Percentiles rank a stretch among this genome's conserved stretches.
Evolutionary conservation across 2,329 filamentous ascomycete species (phyloP).

Genomic region (Penicillium sp.): DNA sequence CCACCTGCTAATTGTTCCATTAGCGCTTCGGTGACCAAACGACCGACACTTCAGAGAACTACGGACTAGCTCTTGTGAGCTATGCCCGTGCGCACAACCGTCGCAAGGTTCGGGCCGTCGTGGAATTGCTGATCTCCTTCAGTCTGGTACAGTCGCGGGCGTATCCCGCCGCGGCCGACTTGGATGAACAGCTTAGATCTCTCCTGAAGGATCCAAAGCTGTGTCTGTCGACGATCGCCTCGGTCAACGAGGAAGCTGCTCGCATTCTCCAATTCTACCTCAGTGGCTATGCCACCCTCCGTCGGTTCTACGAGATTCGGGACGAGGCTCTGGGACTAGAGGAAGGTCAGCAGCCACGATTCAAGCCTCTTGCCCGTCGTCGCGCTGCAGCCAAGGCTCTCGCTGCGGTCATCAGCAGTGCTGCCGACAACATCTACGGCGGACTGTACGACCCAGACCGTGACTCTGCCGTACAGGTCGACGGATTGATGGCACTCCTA

Average conservation of each 20-base stretch:
- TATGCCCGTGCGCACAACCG: slow-evolving; percentile 78
- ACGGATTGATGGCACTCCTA: slow-evolving; percentile 75
- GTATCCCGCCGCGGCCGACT: slow-evolving; percentile 63
- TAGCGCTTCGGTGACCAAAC: slow-evolving; percentile 80
- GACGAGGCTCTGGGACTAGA: slow-evolving; percentile 54
- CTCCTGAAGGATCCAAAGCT: slow-evolving; percentile 67
- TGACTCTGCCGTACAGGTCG: slow-evolving; percentile 79
- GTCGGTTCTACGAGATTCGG: slow-evolving; percentile 83
- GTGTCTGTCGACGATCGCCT: slow-evolving; percentile 65
- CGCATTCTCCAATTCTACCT: slow-evolving; percentile 77
- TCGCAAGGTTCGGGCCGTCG: slow-evolving; percentile 73
- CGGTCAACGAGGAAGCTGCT: slow-evolving; percentile 72
- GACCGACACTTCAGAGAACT: slow-evolving; percentile 65
- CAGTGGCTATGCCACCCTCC: slow-evolving; percentile 85
- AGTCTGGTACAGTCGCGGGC: slow-evolving; percentile 79
- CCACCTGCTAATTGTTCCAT: slow-evolving; percentile 12
- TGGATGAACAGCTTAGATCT: slow-evolving; percentile 65
- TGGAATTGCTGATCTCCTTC: slow-evolving; percentile 80
- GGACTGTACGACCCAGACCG: slow-evolving; percentile 77
- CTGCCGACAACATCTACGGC: slow-evolving; percentile 84
- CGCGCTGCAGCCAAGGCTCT: slow-evolving; percentile 68
- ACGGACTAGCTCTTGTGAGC: slow-evolving; percentile 82
- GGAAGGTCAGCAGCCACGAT: slow-evolving; percentile 37
- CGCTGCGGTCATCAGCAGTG: slow-evolving; percentile 75
- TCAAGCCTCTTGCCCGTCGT: slow-evolving; percentile 55